A percentile compares a stretch with the other conserved stretches of the same genome.
phyloP scores from a whole-genome alignment of 495 filamentous ascomycete species.

The Podospora comata region DNA sequence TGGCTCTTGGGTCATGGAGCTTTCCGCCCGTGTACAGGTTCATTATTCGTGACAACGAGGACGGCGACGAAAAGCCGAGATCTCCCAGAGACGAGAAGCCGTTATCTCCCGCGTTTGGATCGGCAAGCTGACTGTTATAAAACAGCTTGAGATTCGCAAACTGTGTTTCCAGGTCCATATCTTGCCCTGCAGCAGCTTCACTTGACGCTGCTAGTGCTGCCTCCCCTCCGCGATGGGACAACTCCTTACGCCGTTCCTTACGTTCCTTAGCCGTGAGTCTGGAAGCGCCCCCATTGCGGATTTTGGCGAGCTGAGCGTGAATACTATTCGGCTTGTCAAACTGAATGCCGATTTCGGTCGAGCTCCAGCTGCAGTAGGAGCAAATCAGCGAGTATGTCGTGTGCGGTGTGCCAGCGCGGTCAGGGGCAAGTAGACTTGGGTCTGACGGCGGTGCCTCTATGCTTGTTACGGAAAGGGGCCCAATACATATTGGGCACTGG shows the following conservation, averaged over 20 bases:
- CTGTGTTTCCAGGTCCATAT: slow-evolving; percentile 44
- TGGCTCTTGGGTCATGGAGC: slow-evolving; percentile 60
- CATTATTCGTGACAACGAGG: slow-evolving; percentile 82
- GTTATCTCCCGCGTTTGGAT: slow-evolving; percentile 47
- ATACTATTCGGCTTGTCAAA: slow-evolving; percentile 87
- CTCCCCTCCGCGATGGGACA: slow-evolving; percentile 20
- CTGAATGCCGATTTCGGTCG: slow-evolving; percentile 81
- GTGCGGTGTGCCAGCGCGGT: slow-evolving; percentile 31
- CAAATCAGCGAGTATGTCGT: slow-evolving; percentile 76
- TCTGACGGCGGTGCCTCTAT: slow-evolving; percentile 52
- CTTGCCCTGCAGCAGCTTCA: slow-evolving; percentile 12
- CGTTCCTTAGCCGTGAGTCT: slow-evolving; percentile 40
- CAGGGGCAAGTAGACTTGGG: slow-evolving; percentile 38
- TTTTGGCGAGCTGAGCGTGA: slow-evolving; percentile 68
- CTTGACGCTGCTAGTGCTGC: slow-evolving; percentile 19
- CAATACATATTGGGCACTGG: slow-evolving; percentile 86
- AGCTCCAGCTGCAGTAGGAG: slow-evolving; percentile 87
- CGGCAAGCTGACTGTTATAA: slow-evolving; percentile 67
- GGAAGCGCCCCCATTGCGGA: slow-evolving; percentile 51
- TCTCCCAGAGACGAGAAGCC: slow-evolving; percentile 55
- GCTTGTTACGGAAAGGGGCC: slow-evolving; percentile 69
- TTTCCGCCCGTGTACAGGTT: slow-evolving; percentile 73
- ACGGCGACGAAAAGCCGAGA: slow-evolving; percentile 72
- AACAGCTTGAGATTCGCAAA: slow-evolving; percentile 63
- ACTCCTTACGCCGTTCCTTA: slow-evolving; percentile 46